These are phyloP conservation scores for Eutrema heterophyllum DNA, from an alignment of 345 rosid species.

Conservation along the genomic window DNA sequence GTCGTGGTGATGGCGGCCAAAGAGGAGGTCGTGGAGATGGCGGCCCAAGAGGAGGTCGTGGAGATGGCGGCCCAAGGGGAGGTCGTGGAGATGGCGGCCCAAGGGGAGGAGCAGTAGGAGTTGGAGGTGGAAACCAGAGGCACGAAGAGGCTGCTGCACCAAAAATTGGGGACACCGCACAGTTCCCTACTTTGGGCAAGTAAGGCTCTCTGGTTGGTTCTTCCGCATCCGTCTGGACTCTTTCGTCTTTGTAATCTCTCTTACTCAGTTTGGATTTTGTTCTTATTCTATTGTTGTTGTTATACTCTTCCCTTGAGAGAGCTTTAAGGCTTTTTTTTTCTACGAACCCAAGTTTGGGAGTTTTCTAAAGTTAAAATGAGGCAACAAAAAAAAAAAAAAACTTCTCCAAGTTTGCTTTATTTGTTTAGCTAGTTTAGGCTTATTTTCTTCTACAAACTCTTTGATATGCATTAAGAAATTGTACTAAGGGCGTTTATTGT, in stretches of 20 bases:
- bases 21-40: constrained; percentile 43
- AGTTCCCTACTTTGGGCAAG: constrained; percentile 65
- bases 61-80: constrained; percentile 51
- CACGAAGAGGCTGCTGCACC: constrained; percentile 32
- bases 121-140: constrained; percentile 18
- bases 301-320: constrained; percentile 12
- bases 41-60: constrained; percentile 12
- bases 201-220: constrained; percentile 8
- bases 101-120: constrained; percentile 31
- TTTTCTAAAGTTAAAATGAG: background rate
- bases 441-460: background rate
- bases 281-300: constrained; percentile 6
- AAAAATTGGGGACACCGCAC: constrained; percentile 54
- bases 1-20: constrained; percentile 45
- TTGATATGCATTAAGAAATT: background rate
- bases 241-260: constrained; percentile 10
- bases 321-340: constrained; percentile 18
- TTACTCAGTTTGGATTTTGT: constrained; percentile 14
- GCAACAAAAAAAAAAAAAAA: background rate
- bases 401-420: background rate
- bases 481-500: constrained; percentile 11
- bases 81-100: constrained; percentile 36
- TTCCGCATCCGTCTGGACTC: background rate
- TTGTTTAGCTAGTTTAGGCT: background rate
- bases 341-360: constrained; percentile 3